phyloP scores from a whole-genome alignment of 1,284 basidiomycete species.

The Cryptococcus jaspeensis region DNA sequence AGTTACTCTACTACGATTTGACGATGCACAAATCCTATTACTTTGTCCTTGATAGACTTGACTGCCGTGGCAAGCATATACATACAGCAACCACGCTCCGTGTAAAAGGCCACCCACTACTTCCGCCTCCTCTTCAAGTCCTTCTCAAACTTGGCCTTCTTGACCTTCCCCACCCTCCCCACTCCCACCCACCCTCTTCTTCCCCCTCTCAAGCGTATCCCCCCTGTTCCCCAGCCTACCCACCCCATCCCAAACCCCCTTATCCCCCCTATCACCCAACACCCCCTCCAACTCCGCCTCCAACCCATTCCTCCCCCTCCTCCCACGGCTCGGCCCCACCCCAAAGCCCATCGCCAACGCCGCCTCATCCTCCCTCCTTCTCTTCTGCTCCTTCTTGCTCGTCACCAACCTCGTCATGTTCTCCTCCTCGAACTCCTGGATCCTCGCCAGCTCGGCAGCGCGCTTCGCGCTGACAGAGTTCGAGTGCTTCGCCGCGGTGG shows the following conservation, averaged over 20 bases:
- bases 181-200: slow-evolving; percentile 48
- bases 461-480: slow-evolving; percentile 49
- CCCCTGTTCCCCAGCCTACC: slow-evolving; percentile 56
- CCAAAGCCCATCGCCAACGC: slow-evolving; percentile 80
- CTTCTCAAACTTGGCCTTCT: slow-evolving; percentile 73
- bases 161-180: slow-evolving; percentile 55
- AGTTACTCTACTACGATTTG: background rate
- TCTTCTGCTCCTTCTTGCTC: slow-evolving; percentile 81
- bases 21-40: background rate
- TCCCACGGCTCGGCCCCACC: slow-evolving; percentile 51
- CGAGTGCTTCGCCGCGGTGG: slow-evolving; percentile 38
- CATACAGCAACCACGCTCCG: background rate
- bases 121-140: slow-evolving; percentile 48
- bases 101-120: background rate
- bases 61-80: background rate
- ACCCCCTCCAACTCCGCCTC: slow-evolving; percentile 84
- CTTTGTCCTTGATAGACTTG: background rate
- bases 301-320: slow-evolving; percentile 66
- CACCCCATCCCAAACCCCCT: slow-evolving; percentile 53
- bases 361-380: slow-evolving; percentile 81
- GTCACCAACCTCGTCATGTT: slow-evolving; percentile 91
- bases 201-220: slow-evolving; percentile 41
- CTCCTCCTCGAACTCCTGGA: slow-evolving; percentile 92
- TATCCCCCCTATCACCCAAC: slow-evolving; percentile 58
- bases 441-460: slow-evolving; percentile 67